Evolutionary conservation across 208 protist species (phyloP), one percentile per base, ranked within the genome.

Genomic region (Porcisia hertigi): DNA sequence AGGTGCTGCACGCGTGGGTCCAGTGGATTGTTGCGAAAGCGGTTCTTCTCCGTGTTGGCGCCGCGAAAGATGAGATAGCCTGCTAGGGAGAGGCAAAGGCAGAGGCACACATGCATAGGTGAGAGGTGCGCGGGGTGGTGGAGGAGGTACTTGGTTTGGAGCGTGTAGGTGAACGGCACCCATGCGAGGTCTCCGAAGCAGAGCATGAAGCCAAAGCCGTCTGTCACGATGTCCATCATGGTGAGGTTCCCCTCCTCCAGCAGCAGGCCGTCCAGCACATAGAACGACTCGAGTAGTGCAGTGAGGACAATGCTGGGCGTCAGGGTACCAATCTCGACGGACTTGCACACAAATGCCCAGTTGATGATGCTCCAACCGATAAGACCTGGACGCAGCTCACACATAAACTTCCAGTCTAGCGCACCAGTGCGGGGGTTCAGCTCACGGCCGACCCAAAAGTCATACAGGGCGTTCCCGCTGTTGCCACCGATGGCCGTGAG

Each of bases 331-430:
- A 91, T 79, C 52, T 87, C 53, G 11, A 83, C 45, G 23, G 92
- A 69, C 75, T 97, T 94, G 11, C 78, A 71, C 11, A 95, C 93
- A 74, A 98, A 95, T 43, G 91, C 90, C 80, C 98, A 93, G 82
- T 98, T 98, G 5, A 99, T 67, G 1, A 99, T 53, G 70, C 88
- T 90, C 98, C 98, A 99, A 9, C 91, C 92, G 77, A 99, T 98
- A n/a, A 99, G 86, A 64, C 97, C 98, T 36, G 97, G 96, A 45
- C 98, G 94, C 23, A 97, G 89, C 83, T 99, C 96, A 78, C 90
- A 98, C 88, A 99, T 98, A 36, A 98, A 86, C 86, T 99, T 99
- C 78, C 98, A 89, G 83, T 99, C 98, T 52, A 99, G 94, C 30
- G 83, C 80, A 45, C 92, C 91, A 1, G 79, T 92, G 63, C 96